These are phyloP conservation scores for Acaromyces ingoldii DNA, from an alignment of 1,284 basidiomycete species.

Conservation along the genomic window DNA sequence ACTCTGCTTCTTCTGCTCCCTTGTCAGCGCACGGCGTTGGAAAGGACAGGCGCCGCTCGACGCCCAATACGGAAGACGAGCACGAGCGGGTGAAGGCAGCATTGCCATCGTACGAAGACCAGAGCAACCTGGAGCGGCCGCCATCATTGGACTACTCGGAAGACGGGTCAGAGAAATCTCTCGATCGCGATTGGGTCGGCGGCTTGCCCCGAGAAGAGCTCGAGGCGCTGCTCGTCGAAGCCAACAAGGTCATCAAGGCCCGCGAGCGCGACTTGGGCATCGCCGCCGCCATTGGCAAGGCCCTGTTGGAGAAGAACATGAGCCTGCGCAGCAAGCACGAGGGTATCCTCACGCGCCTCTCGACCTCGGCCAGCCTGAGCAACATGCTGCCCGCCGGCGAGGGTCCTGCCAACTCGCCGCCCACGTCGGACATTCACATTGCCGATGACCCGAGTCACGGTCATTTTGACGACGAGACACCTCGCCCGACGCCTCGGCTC, in stretches of 20 bases:
- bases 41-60: not conserved
- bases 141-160: not conserved
- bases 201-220: constrained; percentile 34
- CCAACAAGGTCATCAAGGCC: constrained; percentile 35
- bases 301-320: constrained; percentile 41
- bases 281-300: constrained; percentile 41
- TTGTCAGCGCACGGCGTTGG: not conserved
- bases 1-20: too few species aligned
- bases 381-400: not conserved
- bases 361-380: not conserved
- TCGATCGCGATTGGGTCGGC: constrained; percentile 27
- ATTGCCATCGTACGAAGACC: not conserved
- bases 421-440: constrained; percentile 22
- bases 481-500: not conserved
- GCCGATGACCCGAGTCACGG: constrained; percentile 1
- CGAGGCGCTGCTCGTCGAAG: constrained; percentile 31
- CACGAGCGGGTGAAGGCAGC: not conserved
- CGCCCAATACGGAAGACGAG: not conserved
- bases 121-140: not conserved
- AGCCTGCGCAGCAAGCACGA: constrained; percentile 24
- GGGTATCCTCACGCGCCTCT: constrained; percentile 8
- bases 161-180: not conserved
- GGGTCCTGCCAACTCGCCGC: constrained; percentile 17
- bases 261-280: constrained; percentile 37
- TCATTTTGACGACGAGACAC: constrained; percentile 7